Evolutionary conservation across 2,329 filamentous ascomycete species (phyloP).

Genomic region (Fusarium mangiferae): DNA sequence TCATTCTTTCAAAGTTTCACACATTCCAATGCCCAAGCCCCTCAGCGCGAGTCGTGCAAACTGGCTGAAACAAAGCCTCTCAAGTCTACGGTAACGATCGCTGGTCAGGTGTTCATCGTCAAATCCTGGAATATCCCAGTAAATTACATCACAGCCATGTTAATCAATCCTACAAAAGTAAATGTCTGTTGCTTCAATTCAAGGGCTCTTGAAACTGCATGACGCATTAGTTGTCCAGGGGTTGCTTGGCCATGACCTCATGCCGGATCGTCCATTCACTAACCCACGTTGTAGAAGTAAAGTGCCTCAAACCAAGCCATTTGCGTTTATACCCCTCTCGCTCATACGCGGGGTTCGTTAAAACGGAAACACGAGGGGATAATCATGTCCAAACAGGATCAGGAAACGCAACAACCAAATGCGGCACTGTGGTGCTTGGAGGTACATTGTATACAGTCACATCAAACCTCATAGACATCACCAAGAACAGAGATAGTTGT

Average conservation of each 20-base stretch:
- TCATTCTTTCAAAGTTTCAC: slow-evolving; percentile 28
- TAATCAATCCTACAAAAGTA: not conserved
- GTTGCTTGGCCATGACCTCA: slow-evolving; percentile 41
- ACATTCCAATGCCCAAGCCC: slow-evolving; percentile 15
- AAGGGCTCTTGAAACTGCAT: slow-evolving; percentile 31
- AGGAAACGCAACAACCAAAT: not conserved
- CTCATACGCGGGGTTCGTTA: slow-evolving; percentile 12
- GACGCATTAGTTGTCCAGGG: slow-evolving; percentile 39
- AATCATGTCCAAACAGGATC: not conserved
- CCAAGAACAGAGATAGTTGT: not conserved
- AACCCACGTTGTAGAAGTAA: slow-evolving; percentile 19
- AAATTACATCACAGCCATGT: slow-evolving; percentile 22
- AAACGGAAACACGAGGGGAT: slow-evolving; percentile 16
- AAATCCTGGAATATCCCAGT: not conserved
- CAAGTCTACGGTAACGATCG: not conserved
- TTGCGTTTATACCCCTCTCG: slow-evolving; percentile 20
- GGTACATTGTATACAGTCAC: not conserved
- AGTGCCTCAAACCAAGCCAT: slow-evolving; percentile 31
- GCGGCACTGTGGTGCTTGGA: not conserved
- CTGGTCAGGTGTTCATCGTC: not conserved
- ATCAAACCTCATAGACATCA: not conserved
- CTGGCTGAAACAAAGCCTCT: slow-evolving; percentile 22
- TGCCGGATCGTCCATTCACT: slow-evolving; percentile 28
- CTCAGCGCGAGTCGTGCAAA: slow-evolving; percentile 6
- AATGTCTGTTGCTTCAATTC: not conserved